phyloP scores from a whole-genome alignment of 192 early-diverging fungal genomes.

The Coemansia sp. region DNA sequence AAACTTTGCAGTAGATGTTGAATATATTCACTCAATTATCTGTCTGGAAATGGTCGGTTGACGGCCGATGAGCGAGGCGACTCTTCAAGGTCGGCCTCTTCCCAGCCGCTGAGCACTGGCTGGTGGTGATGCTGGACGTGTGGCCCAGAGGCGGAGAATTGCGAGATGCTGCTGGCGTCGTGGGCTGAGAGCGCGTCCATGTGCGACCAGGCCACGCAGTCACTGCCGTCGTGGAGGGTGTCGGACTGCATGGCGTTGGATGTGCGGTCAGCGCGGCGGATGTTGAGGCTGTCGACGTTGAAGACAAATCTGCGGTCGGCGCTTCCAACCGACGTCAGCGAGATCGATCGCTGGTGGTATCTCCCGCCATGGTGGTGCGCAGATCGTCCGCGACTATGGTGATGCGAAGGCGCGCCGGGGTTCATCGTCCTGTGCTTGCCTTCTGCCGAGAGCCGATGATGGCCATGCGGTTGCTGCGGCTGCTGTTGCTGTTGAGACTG shows the following conservation, averaged over 20 bases:
- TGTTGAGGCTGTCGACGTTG: slow-evolving; percentile 35
- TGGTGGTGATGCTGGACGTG: slow-evolving; percentile 12
- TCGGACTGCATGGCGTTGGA: slow-evolving; percentile 51
- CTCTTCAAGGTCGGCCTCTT: slow-evolving; percentile 43
- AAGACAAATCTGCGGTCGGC: slow-evolving; percentile 15
- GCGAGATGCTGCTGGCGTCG: slow-evolving; percentile 29
- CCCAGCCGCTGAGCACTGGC: slow-evolving; percentile 46
- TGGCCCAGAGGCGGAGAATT: slow-evolving; percentile 11
- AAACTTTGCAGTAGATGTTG: background rate
- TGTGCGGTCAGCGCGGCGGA: slow-evolving; percentile 31
- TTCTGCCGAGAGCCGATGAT: background rate
- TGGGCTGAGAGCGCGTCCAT: slow-evolving; percentile 32
- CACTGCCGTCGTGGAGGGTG: slow-evolving; percentile 31
- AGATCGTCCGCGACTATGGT: background rate
- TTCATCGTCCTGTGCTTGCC: background rate
- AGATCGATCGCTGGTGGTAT: slow-evolving; percentile 16
- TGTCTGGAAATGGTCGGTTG: background rate
- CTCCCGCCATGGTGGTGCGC: background rate
- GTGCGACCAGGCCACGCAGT: slow-evolving; percentile 47
- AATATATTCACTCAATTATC: background rate
- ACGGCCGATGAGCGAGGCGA: background rate
- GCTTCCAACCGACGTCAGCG: slow-evolving; percentile 13
- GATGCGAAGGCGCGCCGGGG: background rate
- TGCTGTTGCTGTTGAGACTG: background rate
- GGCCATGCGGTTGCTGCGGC: background rate